Conservation (phyloP, 352 stramenopile species). For the Pythium phragmitis region DNA sequence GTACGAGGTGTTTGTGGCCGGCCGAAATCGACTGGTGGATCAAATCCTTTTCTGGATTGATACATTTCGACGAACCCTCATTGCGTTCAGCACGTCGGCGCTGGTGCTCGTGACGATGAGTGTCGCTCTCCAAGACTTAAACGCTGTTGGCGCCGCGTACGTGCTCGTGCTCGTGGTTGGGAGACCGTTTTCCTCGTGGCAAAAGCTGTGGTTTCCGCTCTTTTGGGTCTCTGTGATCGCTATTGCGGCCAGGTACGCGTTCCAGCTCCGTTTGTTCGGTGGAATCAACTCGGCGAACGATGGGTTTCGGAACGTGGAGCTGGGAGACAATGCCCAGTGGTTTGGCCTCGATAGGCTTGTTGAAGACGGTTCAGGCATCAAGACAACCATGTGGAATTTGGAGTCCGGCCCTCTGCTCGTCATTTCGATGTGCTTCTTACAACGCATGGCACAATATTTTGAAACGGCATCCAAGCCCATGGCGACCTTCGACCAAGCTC, state of each 20-base stretch:
- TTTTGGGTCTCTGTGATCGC: constrained; percentile 74
- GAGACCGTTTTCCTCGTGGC: constrained; percentile 58
- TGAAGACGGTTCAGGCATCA: constrained; percentile 26
- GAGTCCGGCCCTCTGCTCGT: constrained; percentile 58
- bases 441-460: constrained; percentile 71
- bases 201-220: constrained; percentile 72
- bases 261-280: constrained; percentile 39
- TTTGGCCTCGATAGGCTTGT: constrained; percentile 50
- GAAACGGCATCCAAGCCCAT: constrained; percentile 26
- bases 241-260: constrained; percentile 60
- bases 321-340: constrained; percentile 23
- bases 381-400: constrained; percentile 47
- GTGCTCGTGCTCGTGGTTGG: constrained; percentile 60
- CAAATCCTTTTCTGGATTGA: constrained; percentile 54
- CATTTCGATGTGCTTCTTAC: constrained; percentile 72
- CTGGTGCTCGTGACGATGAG: constrained; percentile 73
- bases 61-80: constrained; percentile 58
- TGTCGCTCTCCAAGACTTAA: constrained; percentile 56
- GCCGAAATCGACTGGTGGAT: constrained; percentile 52
- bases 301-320: constrained; percentile 8
- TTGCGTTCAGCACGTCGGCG: constrained; percentile 66
- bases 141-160: constrained; percentile 66
- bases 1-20: constrained; percentile 66
- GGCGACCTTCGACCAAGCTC: neutral
- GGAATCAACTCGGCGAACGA: constrained; percentile 17